A percentile compares a stretch with the other conserved stretches of the same genome.
phyloP scores from a whole-genome alignment of 2,329 filamentous ascomycete species.

The Aureobasidium sp. region DNA sequence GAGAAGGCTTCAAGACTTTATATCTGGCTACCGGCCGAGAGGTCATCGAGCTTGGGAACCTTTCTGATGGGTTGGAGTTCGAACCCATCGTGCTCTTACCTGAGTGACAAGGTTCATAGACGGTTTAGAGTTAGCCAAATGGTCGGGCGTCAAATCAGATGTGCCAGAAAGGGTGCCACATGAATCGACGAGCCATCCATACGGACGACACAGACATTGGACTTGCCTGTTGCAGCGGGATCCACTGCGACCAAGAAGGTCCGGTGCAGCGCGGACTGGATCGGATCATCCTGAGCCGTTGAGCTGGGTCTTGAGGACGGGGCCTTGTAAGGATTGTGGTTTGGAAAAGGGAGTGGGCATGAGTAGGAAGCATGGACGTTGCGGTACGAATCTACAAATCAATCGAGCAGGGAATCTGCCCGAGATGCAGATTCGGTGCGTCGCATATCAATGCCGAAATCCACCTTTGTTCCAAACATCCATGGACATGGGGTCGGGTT shows the following conservation, averaged over 20 bases:
- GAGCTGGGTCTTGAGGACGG: constrained; percentile 2
- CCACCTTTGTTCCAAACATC: constrained; percentile 12
- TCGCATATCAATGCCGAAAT: constrained; percentile 14
- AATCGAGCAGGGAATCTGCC: constrained; percentile 10
- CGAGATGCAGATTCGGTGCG: constrained; percentile 14
- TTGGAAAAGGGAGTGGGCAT: background rate
- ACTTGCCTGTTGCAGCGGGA: constrained; percentile 12
- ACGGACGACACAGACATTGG: constrained; percentile 13
- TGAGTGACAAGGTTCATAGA: constrained; percentile 5
- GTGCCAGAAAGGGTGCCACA: constrained; percentile 8
- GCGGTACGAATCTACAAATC: constrained; percentile 3
- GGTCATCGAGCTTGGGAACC: background rate
- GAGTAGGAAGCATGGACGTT: constrained; percentile 14
- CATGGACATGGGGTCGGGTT: constrained; percentile 14
- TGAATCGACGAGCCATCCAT: background rate
- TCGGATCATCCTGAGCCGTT: constrained; percentile 16
- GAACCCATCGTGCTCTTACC: background rate
- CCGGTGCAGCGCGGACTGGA: constrained; percentile 13
- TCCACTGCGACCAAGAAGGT: constrained; percentile 11
- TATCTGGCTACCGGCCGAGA: background rate
- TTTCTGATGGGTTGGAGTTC: background rate
- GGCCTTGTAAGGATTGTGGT: constrained; percentile 4
- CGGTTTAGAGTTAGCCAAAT: constrained; percentile 12
- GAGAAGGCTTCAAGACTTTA: constrained; percentile 1
- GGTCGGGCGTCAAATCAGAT: constrained; percentile 14